phyloP scores from a whole-genome alignment of 2,329 filamentous ascomycete genomes.

The Eutypa lata region DNA sequence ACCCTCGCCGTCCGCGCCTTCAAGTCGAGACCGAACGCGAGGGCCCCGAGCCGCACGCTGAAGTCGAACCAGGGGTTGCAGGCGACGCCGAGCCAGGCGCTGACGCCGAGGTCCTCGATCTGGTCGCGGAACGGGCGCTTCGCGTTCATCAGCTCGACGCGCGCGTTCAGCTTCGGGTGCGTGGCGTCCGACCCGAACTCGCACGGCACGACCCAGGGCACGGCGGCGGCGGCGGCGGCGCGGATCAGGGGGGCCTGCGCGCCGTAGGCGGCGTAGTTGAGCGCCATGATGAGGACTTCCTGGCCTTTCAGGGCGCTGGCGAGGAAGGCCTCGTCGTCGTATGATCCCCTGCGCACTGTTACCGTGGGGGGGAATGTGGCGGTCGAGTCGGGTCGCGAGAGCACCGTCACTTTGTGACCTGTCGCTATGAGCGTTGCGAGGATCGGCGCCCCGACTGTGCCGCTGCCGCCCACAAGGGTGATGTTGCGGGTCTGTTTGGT shows the following conservation, averaged over 20 bases:
- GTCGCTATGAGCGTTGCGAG: conserved; percentile 24
- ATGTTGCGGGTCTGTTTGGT: conserved; percentile 15
- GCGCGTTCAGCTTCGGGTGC: conserved; percentile 16
- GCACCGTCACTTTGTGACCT: conserved; percentile 27
- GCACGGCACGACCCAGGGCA: conserved; percentile 28
- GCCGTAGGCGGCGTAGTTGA: conserved; percentile 18
- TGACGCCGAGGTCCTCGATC: conserved; percentile 26
- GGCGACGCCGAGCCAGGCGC: conserved; percentile 30
- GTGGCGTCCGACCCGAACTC: conserved; percentile 30
- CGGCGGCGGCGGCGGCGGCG: conserved; percentile 29
- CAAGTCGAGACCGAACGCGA: conserved; percentile 30
- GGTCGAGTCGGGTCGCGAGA: conserved; percentile 26
- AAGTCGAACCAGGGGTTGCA: conserved; percentile 33
- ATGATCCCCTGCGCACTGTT: conserved; percentile 14
- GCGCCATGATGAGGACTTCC: conserved; percentile 29
- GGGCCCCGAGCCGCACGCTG: conserved; percentile 23
- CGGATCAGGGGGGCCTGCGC: conserved; percentile 25
- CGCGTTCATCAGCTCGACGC: conserved; percentile 16
- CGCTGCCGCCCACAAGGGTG: conserved; percentile 22
- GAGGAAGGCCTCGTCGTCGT: conserved; percentile 24
- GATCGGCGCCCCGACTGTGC: conserved; percentile 26
- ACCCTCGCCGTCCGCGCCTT: conserved; percentile 26
- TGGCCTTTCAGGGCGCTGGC: conserved; percentile 27
- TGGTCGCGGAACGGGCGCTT: conserved; percentile 25
- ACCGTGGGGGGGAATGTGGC: conserved; percentile 14